Percentiles rank a stretch among this genome's conserved stretches.
These are phyloP conservation scores for Chenopodium album DNA, from an alignment of 148 eudicot genomes.

Conservation along the genomic window DNA sequence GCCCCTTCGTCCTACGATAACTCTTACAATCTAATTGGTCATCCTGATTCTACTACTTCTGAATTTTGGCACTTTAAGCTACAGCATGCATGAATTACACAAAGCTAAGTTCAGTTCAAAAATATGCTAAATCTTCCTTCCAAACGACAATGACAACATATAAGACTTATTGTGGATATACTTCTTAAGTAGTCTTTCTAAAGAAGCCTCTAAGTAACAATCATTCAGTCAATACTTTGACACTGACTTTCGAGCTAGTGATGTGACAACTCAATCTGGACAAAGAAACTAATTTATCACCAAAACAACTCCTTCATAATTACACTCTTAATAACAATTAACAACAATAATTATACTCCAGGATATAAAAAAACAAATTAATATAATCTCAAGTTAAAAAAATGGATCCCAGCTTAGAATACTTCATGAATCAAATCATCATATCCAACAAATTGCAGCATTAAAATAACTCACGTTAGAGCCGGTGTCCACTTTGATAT, in stretches of 20 bases:
- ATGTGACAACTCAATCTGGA: neutral
- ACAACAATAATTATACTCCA: too few species aligned
- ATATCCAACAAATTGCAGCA: too few species aligned
- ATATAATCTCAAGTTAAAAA: neutral
- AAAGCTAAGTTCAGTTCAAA: neutral
- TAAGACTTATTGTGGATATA: too few species aligned
- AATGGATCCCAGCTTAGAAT: neutral
- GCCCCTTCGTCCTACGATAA: neutral
- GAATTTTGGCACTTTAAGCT: too few species aligned
- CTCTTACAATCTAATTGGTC: neutral
- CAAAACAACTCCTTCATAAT: neutral
- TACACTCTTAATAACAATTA: neutral
- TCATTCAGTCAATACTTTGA: neutral
- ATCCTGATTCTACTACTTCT: neutral
- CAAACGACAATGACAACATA: neutral
- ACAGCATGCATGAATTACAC: neutral
- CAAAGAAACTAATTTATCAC: neutral
- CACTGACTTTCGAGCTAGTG: neutral
- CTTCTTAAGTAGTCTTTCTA: neutral
- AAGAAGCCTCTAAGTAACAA: neutral
- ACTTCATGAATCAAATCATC: neutral
- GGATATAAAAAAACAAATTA: neutral
- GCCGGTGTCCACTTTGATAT: constrained; percentile 75
- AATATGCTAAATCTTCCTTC: neutral
- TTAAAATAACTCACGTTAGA: constrained; percentile 51